Evolutionary conservation across 148 eudicot species (phyloP).

Genomic region (Tetragonia tetragonoides): DNA sequence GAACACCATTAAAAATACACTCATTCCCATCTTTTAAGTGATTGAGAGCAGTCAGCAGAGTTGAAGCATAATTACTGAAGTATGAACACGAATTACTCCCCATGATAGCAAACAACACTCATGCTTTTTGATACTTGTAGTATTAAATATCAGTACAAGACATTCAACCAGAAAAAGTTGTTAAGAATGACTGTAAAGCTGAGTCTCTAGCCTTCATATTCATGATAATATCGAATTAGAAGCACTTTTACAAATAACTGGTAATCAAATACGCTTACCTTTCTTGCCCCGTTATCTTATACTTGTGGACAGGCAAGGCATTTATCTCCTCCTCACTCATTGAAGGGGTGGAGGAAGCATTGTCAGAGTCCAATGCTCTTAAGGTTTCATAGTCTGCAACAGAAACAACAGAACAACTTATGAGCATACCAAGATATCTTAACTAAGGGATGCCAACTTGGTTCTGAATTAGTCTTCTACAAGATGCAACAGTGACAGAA

Average conservation of each 20-base stretch:
- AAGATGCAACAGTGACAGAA: background rate
- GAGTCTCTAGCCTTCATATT: background rate
- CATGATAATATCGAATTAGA: background rate
- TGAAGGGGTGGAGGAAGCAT: slow-evolving; percentile 30
- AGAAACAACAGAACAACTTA: slow-evolving; percentile 3
- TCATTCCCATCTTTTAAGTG: background rate
- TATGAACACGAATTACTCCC: background rate
- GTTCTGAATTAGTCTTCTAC: background rate
- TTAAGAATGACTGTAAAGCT: background rate
- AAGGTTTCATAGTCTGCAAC: slow-evolving; percentile 49
- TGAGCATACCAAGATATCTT: background rate
- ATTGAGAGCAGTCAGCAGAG: background rate
- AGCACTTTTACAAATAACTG: background rate
- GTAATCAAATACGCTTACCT: slow-evolving; percentile 25
- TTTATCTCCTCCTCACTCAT: slow-evolving; percentile 52
- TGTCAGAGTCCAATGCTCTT: slow-evolving; percentile 46
- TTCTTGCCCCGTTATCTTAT: slow-evolving; percentile 25
- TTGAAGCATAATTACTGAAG: background rate
- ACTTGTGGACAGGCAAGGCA: slow-evolving; percentile 52
- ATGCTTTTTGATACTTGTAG: background rate
- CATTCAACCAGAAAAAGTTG: background rate
- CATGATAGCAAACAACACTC: background rate
- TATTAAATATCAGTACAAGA: background rate
- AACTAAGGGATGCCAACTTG: background rate
- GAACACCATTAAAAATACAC: background rate